A percentile compares a stretch with the other conserved stretches of the same genome.
Evolutionary conservation across 169 alveolate genomes (phyloP).

Genomic region (Cytauxzoon felis): DNA sequence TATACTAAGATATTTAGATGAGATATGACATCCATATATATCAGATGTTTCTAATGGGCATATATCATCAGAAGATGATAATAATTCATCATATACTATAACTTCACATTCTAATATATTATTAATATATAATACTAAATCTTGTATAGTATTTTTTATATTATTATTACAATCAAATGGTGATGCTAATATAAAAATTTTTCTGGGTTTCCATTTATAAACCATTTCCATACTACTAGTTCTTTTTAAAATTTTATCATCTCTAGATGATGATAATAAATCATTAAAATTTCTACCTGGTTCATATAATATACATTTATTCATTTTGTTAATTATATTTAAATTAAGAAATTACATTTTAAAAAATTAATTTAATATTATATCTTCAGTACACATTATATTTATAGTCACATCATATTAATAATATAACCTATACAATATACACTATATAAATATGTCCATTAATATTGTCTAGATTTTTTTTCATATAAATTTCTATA

Average conservation of each 20-base stretch:
- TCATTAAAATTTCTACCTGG: background rate
- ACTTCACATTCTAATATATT: constrained; percentile 20
- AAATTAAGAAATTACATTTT: no score
- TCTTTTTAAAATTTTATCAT: constrained; percentile 1
- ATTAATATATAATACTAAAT: constrained; percentile 23
- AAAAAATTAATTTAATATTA: no score
- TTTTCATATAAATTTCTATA: no score
- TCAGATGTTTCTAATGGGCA: constrained; percentile 54
- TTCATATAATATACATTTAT: background rate
- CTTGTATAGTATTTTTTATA: constrained; percentile 5
- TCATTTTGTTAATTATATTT: no score
- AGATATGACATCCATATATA: background rate
- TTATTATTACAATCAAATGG: constrained; percentile 17
- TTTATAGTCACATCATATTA: no score
- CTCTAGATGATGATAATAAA: background rate
- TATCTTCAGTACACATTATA: no score
- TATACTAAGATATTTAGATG: background rate
- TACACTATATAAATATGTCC: no score
- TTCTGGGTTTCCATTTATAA: constrained; percentile 33
- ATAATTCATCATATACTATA: constrained; percentile 34
- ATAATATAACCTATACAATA: no score
- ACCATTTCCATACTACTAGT: constrained; percentile 19
- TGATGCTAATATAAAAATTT: constrained; percentile 35
- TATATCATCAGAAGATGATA: constrained; percentile 34
- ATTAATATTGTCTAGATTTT: no score